Evolutionary conservation across 148 eudicot species (phyloP), one percentile per base, ranked within the genome.

Genomic region (Nepenthes mirabilis): DNA sequence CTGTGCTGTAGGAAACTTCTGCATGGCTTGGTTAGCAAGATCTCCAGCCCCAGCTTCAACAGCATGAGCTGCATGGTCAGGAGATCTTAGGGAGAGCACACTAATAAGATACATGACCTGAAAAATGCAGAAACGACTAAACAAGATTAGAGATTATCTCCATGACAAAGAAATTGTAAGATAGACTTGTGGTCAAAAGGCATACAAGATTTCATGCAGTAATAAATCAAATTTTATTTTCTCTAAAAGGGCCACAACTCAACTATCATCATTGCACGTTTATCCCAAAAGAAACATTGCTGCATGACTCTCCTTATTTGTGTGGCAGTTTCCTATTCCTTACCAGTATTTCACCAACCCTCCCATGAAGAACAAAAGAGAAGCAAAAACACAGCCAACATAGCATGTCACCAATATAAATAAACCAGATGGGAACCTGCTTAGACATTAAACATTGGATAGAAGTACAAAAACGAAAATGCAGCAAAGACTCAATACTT

Each of bases 41-140:
- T 93, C 96, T 60, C 99, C 96, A 4, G 96, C 99, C 76, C 99
- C 99, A 52, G 96, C 88, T 82, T 93, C 95, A 68, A 93, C 67
- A 57, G 95, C 96, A 65, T 80, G 78, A 57, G 95, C 69, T 60
- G 96, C 95, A 62, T 89, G 74, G 47, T 75, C 83, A n/a, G 99
- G 99, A 64, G 85, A 77, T 70, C 99, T 84, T 70, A 93, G 68
- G 49, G 73, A 88, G 36, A 93, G 91, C 47, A 79, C 77, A 54
- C 70, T 74, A 57, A 93, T 82, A 52, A 82, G 68, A 37, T 82
- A 84, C 99, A 93, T 89, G 47, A 82, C 87, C 99, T 93, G 80
- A 47, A 14, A 52, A 55, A 62, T 11, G 11, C 7, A 43, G 65
- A 43, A 48, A 36, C 6, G 62, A 14, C 36, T 34, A 43, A 32